Percentiles rank a stretch among this genome's conserved stretches.
Conservation (phyloP, 129 eudicot species). For the Ambrosia trifida region DNA sequence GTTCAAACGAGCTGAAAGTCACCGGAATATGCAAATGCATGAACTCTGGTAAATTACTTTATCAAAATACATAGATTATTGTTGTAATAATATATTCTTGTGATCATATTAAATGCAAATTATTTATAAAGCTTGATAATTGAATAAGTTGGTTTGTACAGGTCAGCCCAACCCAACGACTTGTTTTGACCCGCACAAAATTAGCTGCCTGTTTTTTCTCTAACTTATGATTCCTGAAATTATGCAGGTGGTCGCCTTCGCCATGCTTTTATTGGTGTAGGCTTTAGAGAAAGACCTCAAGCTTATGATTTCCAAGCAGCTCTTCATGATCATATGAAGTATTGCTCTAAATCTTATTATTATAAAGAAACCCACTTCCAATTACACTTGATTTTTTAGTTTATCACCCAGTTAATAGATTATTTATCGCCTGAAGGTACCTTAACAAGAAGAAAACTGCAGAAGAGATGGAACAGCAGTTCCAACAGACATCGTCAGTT, state of each 20-base stretch:
- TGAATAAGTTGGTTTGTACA: background rate
- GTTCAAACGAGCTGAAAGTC: background rate
- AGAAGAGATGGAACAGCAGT: conserved; percentile 98
- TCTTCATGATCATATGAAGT: conserved; percentile 99
- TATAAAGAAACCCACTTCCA: too few relatives aligned
- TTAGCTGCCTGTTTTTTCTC: background rate
- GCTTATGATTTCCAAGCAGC: conserved; percentile 99
- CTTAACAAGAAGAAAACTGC: conserved; percentile 96
- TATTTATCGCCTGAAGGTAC: conserved; percentile 49
- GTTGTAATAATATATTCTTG: background rate
- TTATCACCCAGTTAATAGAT: conserved; percentile 3
- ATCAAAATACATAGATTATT: background rate
- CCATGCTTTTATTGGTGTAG: conserved; percentile 96
- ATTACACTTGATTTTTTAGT: too few relatives aligned
- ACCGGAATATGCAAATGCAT: background rate
- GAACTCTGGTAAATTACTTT: background rate
- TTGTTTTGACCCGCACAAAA: background rate
- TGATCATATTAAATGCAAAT: background rate
- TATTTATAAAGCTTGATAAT: background rate
- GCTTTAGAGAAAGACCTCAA: conserved; percentile 94
- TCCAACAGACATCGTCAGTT: conserved; percentile 68
- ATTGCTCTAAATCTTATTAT: conserved; percentile 25
- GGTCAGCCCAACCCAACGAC: background rate
- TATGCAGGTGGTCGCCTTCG: conserved; percentile 85
- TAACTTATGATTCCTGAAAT: conserved; percentile 20